Base-by-base conservation (phyloP, 2,329 filamentous ascomycete genomes). In the Trichoderma arundinaceum region DNA sequence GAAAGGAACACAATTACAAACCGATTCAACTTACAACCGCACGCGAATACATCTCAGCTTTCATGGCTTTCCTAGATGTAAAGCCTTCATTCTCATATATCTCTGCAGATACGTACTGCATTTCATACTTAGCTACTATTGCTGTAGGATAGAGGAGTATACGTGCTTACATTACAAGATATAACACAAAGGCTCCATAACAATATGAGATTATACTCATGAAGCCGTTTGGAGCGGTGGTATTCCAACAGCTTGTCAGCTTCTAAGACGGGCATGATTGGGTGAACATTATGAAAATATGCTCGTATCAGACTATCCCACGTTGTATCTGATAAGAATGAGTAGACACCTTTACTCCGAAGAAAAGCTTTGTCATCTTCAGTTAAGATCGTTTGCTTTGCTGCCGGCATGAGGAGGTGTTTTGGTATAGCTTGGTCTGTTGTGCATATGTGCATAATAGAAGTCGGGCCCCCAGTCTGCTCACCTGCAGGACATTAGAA, bases 391-490 rank as follows among this genome's bases (percentile, higher is more conserved):
- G 51, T 38, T 41, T 54, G 28, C 32, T 63, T 63, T 38, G 49
- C 60, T 17, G 49, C 60, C 4, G 60, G 60, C 48, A 63, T 28
- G 51, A 63, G 60, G n/a, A 63, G 60, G 46, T 63, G 60, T 35
- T 33, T 63, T 28, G 60, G 60, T 54, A 63, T 44, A 52, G 19
- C 28, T 3, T 63, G 49, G n/a, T 54, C 49, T 7, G 48, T 54
- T 28, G 49, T 35, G 49, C 60, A 63, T 22, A 63, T 63, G 7
- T 63, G 46, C 60, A 63, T 63, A 7, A 39, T 63, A 8, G 60
- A 63, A 3, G 60, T 63, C 38, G 60, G 60, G 2, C 60, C 60
- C 28, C 60, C 60, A 10, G 60, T 63, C 28, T 52, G 46, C 28
- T 54, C 60, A 9, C 60, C 60, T 63, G 15, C 5, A 28, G 12